phyloP scores from a whole-genome alignment of 768 basidiomycete genomes.

The Lactarius indigo region DNA sequence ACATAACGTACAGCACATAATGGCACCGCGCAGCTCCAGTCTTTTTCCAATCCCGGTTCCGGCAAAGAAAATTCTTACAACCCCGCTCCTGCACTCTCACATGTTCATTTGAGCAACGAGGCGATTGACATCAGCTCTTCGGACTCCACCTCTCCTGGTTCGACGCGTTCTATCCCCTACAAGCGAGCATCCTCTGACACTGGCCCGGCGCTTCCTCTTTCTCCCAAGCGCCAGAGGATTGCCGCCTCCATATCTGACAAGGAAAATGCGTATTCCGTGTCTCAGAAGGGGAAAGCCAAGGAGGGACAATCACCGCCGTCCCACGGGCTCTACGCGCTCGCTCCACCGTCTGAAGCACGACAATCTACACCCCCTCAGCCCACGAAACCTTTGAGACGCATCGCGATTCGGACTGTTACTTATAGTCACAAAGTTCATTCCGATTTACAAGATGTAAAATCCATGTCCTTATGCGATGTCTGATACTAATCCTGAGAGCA shows the following conservation, averaged over 20 bases:
- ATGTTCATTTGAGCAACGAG: conserved; percentile 12
- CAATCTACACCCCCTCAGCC: not conserved
- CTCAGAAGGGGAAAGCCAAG: conserved; percentile 15
- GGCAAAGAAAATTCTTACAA: conserved; percentile 19
- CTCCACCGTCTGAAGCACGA: not conserved
- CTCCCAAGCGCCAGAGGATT: conserved; percentile 15
- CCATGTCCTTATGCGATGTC: not conserved
- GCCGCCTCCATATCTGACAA: conserved; percentile 1
- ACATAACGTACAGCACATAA: not conserved
- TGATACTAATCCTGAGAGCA: conserved; percentile 2
- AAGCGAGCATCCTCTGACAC: conserved; percentile 15
- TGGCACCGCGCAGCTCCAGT: not conserved
- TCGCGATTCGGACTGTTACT: not conserved
- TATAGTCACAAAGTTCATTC: conserved; percentile 11
- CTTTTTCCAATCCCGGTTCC: conserved; percentile 16
- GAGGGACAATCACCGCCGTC: not conserved
- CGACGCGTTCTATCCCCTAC: conserved; percentile 5
- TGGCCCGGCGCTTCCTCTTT: not conserved
- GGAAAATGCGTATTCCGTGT: conserved; percentile 7
- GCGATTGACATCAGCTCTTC: conserved; percentile 21
- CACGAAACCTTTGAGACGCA: not conserved
- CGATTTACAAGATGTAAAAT: conserved; percentile 11
- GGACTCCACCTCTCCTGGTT: conserved; percentile 11
- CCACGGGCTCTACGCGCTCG: not conserved
- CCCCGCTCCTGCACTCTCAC: not conserved